Evolutionary conservation across 2,329 filamentous ascomycete species (phyloP).

Genomic region (Aureobasidium sp.): DNA sequence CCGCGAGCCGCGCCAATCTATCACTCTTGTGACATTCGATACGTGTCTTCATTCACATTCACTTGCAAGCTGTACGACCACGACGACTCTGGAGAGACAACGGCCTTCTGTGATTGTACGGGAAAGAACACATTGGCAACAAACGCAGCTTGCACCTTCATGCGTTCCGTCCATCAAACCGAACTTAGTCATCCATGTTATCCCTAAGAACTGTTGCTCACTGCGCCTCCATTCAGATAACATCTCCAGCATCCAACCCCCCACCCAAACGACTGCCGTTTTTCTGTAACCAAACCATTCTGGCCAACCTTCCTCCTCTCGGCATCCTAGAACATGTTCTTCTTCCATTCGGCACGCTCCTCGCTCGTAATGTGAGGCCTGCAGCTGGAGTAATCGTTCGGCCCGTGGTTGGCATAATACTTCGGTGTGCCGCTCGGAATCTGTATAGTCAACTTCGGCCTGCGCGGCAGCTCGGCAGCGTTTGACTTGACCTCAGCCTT

Average conservation of each 20-base stretch:
- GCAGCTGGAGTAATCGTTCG: background rate
- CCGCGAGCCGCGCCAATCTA: too few species aligned
- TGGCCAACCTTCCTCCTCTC: background rate
- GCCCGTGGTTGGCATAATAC: background rate
- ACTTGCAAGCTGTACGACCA: background rate
- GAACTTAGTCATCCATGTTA: background rate
- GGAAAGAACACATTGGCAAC: background rate
- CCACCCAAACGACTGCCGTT: too few species aligned
- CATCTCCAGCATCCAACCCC: too few species aligned
- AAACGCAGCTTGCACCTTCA: background rate
- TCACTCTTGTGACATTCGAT: background rate
- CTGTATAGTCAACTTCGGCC: background rate
- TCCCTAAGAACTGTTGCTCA: background rate
- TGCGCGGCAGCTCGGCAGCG: background rate
- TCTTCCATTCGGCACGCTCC: background rate
- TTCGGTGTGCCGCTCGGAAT: background rate
- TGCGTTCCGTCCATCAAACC: background rate
- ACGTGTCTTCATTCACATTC: background rate
- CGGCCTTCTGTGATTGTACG: background rate
- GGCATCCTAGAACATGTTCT: background rate
- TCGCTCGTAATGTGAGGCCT: background rate
- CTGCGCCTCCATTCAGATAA: background rate
- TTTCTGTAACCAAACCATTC: too few species aligned
- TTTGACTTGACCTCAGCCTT: background rate
- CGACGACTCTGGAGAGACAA: background rate